Base-by-base conservation (phyloP, 139 green algal genomes). In the Coelastrella sp. region DNA sequence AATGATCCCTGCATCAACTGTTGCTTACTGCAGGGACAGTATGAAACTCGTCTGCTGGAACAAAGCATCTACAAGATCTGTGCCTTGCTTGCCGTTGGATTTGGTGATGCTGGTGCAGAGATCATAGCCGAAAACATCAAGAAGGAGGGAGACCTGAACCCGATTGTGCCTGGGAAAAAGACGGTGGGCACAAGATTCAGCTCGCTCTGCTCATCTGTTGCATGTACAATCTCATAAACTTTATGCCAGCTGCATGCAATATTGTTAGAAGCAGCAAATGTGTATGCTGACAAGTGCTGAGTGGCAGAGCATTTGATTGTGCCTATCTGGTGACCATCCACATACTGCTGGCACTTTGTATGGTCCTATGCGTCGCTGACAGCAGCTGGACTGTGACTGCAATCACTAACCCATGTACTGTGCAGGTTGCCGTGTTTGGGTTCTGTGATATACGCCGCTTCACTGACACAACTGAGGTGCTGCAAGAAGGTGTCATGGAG, bases 361-460 rank as follows among this genome's bases (percentile, higher is more conserved):
- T 49, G 35, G 35, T 49, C 35, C 35, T 49, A 3, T 70, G 63
- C 12, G 6, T 4, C 63, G 6, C 63, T 70, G 12, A 0, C 63
- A 17, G 63, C 63, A 22, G 63, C 15, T 5, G 12, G 15, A 70
- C 4, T 70, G 63, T 27, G 68, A 4, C 68, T 27, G 8, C 7
- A 10, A 27, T 80, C 8, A 8, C 15, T 63, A 49, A 1, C 35
- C 65, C 35, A 4, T 83, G 35, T 63, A 4, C 20, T 90, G 63
- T 78, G 24, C 70, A 90, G 82, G 83, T 95, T 11, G 98, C 96
- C 24, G 97, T 99, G 59, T 99, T 99, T 92, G 97, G 97, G 4
- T 99, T 99, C 93, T 99, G 98, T 92, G 98, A 99, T 94, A 99
- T 99, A 90, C 94, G 97, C 7, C 91, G 95, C 61, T 99, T 99